Conservation (phyloP, 2,329 filamentous ascomycete genomes). For the Ceratocystis cacaofunesta region DNA sequence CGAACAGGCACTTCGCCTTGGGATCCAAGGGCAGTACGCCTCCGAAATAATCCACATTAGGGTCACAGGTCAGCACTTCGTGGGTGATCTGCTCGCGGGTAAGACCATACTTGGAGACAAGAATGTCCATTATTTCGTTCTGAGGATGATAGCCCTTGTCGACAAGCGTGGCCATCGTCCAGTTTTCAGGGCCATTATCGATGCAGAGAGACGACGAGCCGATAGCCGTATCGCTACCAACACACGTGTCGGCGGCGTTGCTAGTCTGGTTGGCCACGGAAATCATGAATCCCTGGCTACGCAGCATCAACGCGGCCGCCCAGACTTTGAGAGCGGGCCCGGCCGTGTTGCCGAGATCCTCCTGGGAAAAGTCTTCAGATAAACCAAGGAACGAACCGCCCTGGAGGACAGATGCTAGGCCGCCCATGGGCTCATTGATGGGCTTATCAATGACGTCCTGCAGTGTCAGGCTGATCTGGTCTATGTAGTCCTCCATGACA, state of each 20-base stretch:
- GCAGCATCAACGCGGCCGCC: constrained; percentile 14
- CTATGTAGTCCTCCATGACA: constrained; percentile 13
- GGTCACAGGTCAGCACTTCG: constrained; percentile 11
- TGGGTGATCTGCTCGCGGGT: constrained; percentile 10
- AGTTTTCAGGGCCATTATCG: constrained; percentile 4
- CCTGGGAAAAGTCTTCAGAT: constrained; percentile 16
- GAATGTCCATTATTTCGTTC: constrained; percentile 11
- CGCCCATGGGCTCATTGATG: constrained; percentile 11
- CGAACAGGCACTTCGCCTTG: constrained; percentile 11
- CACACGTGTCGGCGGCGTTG: constrained; percentile 5
- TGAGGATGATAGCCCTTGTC: constrained; percentile 11
- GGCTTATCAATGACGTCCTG: constrained; percentile 16
- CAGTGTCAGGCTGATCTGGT: constrained; percentile 6
- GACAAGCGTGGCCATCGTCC: constrained; percentile 9
- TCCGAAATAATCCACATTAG: constrained; percentile 8
- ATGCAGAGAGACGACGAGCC: constrained; percentile 8
- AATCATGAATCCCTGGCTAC: constrained; percentile 14
- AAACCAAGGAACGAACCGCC: constrained; percentile 17
- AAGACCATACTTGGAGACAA: constrained; percentile 16
- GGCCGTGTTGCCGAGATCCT: constrained; percentile 11
- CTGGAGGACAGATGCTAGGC: constrained; percentile 11
- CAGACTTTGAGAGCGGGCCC: constrained; percentile 12
- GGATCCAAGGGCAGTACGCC: constrained; percentile 3
- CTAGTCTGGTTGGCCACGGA: constrained; percentile 5
- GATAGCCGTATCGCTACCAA: constrained; percentile 5